These are phyloP conservation scores for Exsudoporus floridanus DNA, from an alignment of 1,284 basidiomycete genomes.

Conservation along the genomic window DNA sequence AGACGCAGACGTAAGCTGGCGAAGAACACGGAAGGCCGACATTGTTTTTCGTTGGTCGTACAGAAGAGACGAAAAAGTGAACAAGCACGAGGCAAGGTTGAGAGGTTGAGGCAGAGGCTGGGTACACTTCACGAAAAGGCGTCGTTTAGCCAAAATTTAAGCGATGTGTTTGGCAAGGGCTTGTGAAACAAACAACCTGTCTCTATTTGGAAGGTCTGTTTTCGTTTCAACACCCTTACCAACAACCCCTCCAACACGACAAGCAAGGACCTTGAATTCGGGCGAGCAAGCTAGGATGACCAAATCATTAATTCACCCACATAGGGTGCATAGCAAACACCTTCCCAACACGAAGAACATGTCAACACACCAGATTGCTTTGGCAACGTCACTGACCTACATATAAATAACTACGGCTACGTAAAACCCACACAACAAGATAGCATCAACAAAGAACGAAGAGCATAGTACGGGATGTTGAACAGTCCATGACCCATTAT, in stretches of 20 bases:
- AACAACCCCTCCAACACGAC: not conserved
- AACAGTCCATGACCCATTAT: not conserved
- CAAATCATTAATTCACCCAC: not conserved
- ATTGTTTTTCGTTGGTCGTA: conserved; percentile 27
- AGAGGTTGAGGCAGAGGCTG: too few relatives aligned
- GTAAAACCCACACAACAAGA: not conserved
- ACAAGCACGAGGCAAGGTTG: not conserved
- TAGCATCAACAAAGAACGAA: conserved; percentile 1
- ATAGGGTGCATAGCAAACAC: not conserved
- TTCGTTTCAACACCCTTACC: not conserved
- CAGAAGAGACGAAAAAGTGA: not conserved
- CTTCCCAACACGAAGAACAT: not conserved
- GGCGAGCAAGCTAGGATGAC: not conserved
- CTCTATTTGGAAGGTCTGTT: conserved; percentile 21
- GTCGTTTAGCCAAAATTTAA: conserved; percentile 25
- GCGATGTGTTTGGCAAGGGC: conserved; percentile 35
- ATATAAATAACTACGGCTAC: conserved; percentile 1
- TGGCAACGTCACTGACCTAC: conserved; percentile 4
- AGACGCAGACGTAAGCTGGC: conserved; percentile 41
- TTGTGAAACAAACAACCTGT: conserved; percentile 31
- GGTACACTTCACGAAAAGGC: too few relatives aligned
- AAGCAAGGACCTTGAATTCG: not conserved
- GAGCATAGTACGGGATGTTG: not conserved
- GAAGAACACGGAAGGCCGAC: conserved; percentile 46
- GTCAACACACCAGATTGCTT: conserved; percentile 1